These are phyloP conservation scores for Chlorella sp. DNA, from an alignment of 139 green algal species.

Conservation along the genomic window DNA sequence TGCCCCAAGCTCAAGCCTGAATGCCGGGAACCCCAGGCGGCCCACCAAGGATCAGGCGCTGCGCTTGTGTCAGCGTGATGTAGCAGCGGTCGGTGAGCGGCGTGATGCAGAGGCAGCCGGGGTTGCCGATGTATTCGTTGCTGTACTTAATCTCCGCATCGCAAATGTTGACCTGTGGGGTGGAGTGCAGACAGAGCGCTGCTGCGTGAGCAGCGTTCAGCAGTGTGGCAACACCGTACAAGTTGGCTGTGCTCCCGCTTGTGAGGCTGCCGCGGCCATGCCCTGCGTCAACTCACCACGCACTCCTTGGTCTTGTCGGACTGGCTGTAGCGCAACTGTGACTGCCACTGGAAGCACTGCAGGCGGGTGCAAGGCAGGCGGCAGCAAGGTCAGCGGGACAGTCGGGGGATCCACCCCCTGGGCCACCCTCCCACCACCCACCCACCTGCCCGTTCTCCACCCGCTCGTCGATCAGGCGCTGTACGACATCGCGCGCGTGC, in stretches of 20 bases:
- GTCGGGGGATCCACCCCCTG: too few relatives aligned
- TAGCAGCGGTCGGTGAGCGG: slow-evolving; percentile 95
- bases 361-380: too few relatives aligned
- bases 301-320: slow-evolving; percentile 79
- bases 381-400: too few relatives aligned
- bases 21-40: not conserved
- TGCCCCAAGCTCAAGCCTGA: not conserved
- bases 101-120: slow-evolving; percentile 95
- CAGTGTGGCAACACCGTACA: not conserved
- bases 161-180: slow-evolving; percentile 82
- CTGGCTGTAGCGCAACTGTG: slow-evolving; percentile 89
- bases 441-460: slow-evolving; percentile 65
- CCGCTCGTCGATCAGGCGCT: slow-evolving; percentile 85
- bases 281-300: slow-evolving; percentile 45
- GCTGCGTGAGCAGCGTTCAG: not conserved
- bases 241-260: not conserved
- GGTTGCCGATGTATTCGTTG: slow-evolving; percentile 96
- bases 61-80: slow-evolving; percentile 95
- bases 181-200: not conserved
- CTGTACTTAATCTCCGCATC: slow-evolving; percentile 91
- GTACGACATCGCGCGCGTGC: slow-evolving; percentile 90
- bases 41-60: slow-evolving; percentile 80
- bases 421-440: too few relatives aligned
- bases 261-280: not conserved
- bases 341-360: slow-evolving; percentile 91